These are phyloP conservation scores for Rhodomyrtus tomentosa DNA, from an alignment of 345 rosid species.

Conservation along the genomic window DNA sequence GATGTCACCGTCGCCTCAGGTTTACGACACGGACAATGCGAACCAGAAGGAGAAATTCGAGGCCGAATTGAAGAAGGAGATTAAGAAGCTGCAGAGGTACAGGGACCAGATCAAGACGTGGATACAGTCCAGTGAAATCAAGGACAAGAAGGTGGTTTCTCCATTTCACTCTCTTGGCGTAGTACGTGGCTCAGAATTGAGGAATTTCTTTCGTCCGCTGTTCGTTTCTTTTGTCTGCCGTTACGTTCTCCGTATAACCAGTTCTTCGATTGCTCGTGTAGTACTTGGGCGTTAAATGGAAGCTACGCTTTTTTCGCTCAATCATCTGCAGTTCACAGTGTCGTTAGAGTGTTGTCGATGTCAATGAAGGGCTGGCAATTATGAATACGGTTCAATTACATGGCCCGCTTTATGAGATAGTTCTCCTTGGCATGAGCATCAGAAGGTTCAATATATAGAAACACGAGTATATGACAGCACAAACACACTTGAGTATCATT, in stretches of 20 bases:
- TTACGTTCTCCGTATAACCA: not conserved
- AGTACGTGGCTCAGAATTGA: not conserved
- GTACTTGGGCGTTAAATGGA: not conserved
- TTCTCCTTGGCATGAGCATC: not conserved
- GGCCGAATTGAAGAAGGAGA: slow-evolving; percentile 97
- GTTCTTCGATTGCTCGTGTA: not conserved
- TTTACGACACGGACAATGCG: slow-evolving; percentile 91
- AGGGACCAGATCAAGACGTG: slow-evolving; percentile 99
- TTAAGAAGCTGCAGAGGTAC: slow-evolving; percentile 95
- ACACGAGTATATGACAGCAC: not conserved
- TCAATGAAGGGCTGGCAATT: not conserved
- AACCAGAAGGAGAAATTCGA: slow-evolving; percentile 97
- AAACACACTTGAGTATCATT: not conserved
- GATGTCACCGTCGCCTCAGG: slow-evolving; percentile 21
- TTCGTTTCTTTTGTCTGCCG: not conserved
- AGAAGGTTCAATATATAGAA: not conserved
- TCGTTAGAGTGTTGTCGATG: not conserved
- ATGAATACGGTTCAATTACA: not conserved
- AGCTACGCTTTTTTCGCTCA: not conserved
- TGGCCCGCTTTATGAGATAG: not conserved
- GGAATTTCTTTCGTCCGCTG: not conserved
- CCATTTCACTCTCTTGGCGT: not conserved
- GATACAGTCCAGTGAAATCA: slow-evolving; percentile 96
- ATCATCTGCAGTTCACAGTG: not conserved
- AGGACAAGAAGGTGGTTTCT: slow-evolving; percentile 71